Conservation (phyloP, 1,139 yeast species). For the Eremothecium gossypii region DNA sequence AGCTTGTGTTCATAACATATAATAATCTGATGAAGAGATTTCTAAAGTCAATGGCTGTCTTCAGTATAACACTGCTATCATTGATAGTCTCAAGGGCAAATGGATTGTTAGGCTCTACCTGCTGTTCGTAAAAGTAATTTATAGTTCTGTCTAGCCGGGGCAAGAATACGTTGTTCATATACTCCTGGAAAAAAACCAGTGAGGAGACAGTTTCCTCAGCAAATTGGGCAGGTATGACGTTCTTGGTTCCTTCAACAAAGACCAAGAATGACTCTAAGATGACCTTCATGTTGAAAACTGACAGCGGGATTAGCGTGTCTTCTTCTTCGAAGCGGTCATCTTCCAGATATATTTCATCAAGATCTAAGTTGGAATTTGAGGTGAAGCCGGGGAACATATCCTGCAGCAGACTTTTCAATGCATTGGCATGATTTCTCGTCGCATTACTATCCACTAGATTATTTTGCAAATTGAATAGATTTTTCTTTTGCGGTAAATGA, state of each 20-base stretch:
- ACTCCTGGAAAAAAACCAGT: constrained; percentile 46
- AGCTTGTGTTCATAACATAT: constrained; percentile 51
- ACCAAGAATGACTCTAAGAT: constrained; percentile 45
- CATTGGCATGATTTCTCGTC: constrained; percentile 35
- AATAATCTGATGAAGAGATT: constrained; percentile 44
- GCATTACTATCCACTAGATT: constrained; percentile 23
- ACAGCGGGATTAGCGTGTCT: constrained; percentile 62
- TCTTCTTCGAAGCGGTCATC: constrained; percentile 49
- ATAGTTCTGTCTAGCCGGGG: constrained; percentile 56
- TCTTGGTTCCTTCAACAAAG: constrained; percentile 42
- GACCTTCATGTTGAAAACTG: constrained; percentile 74
- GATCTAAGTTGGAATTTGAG: constrained; percentile 29
- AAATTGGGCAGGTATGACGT: constrained; percentile 29
- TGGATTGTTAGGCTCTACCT: constrained; percentile 31
- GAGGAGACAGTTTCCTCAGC: constrained; percentile 28
- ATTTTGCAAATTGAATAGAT: constrained; percentile 33
- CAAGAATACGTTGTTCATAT: constrained; percentile 56
- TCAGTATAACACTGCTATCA: constrained; percentile 30
- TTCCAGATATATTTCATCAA: constrained; percentile 46
- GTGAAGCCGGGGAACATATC: constrained; percentile 57
- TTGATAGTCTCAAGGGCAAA: constrained; percentile 27
- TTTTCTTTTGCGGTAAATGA: constrained; percentile 13
- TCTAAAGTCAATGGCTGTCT: constrained; percentile 48
- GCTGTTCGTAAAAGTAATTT: constrained; percentile 32
- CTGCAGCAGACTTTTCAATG: constrained; percentile 39